Conservation (phyloP, 1,139 yeast species). For the Yamadazyma buinensis region DNA sequence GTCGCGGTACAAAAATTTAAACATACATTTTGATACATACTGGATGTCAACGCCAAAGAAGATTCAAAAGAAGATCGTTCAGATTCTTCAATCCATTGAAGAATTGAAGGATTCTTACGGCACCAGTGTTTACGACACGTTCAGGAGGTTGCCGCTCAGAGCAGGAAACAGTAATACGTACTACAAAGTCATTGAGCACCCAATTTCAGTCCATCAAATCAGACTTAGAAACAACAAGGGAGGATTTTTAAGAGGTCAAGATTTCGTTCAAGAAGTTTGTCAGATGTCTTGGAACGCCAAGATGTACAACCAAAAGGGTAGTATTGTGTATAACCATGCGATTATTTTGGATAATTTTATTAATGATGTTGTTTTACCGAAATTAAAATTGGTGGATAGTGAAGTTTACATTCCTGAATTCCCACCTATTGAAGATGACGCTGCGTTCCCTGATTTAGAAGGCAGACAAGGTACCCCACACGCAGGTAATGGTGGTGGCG, state of each 20-base stretch:
- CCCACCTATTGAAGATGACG: conserved; percentile 65
- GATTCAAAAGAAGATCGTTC: too few relatives aligned
- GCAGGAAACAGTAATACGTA: conserved; percentile 38
- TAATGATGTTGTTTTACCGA: conserved; percentile 52
- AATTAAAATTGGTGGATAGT: conserved; percentile 42
- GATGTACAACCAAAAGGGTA: conserved; percentile 68
- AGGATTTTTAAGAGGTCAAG: conserved; percentile 41
- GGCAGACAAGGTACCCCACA: background rate
- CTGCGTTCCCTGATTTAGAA: conserved; percentile 3
- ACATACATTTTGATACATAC: too few relatives aligned
- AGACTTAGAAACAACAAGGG: conserved; percentile 13
- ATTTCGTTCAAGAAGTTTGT: conserved; percentile 71
- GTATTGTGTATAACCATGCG: conserved; percentile 70
- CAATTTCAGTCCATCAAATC: conserved; percentile 41
- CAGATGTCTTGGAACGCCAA: conserved; percentile 91
- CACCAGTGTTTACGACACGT: conserved; percentile 40
- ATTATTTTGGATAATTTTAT: conserved; percentile 62
- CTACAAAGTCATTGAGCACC: conserved; percentile 40
- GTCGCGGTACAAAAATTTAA: too few relatives aligned
- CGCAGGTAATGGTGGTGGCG: background rate
- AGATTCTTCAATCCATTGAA: conserved; percentile 39
- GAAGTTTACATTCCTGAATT: conserved; percentile 60
- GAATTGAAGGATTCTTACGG: conserved; percentile 44
- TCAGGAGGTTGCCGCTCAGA: conserved; percentile 52
- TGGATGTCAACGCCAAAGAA: too few relatives aligned